Percentiles rank a stretch among this genome's conserved stretches.
phyloP scores from a whole-genome alignment of 768 basidiomycete species.

The Phylloporus sp. region DNA sequence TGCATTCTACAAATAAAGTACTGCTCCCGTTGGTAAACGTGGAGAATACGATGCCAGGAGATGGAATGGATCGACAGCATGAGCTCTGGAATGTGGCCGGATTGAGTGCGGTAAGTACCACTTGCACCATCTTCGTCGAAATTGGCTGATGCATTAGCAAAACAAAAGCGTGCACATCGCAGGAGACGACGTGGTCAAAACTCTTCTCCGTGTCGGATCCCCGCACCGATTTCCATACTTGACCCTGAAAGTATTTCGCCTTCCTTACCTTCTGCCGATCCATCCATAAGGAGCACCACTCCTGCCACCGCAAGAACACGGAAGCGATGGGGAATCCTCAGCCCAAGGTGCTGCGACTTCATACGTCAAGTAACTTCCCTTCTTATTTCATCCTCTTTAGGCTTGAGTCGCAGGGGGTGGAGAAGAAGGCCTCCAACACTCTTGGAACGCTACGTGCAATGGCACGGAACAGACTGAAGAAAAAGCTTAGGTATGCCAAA shows the following conservation, averaged over 20 bases:
- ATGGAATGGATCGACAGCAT: conserved; percentile 17
- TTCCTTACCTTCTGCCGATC: background rate
- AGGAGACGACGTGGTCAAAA: conserved; percentile 10
- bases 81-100: conserved; percentile 26
- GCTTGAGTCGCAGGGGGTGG: conserved; percentile 3
- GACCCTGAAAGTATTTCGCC: background rate
- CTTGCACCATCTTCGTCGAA: background rate
- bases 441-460: conserved; percentile 9
- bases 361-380: background rate
- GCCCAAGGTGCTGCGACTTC: conserved; percentile 16
- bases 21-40: conserved; percentile 13
- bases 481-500: conserved; percentile 17
- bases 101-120: conserved; percentile 17
- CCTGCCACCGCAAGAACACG: background rate
- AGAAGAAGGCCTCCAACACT: conserved; percentile 4
- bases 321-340: conserved; percentile 16
- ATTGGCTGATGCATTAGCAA: background rate
- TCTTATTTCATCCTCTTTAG: conserved; percentile 9
- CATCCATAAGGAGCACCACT: background rate
- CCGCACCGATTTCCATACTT: conserved; percentile 12
- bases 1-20: conserved; percentile 2
- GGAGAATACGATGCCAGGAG: conserved; percentile 16
- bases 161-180: conserved; percentile 23
- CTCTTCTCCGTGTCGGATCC: background rate
- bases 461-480: conserved; percentile 18